Percentiles rank a stretch among this genome's conserved stretches.
Evolutionary conservation across 2,329 filamentous ascomycete genomes (phyloP).

Genomic region (Aspergillus sp.): DNA sequence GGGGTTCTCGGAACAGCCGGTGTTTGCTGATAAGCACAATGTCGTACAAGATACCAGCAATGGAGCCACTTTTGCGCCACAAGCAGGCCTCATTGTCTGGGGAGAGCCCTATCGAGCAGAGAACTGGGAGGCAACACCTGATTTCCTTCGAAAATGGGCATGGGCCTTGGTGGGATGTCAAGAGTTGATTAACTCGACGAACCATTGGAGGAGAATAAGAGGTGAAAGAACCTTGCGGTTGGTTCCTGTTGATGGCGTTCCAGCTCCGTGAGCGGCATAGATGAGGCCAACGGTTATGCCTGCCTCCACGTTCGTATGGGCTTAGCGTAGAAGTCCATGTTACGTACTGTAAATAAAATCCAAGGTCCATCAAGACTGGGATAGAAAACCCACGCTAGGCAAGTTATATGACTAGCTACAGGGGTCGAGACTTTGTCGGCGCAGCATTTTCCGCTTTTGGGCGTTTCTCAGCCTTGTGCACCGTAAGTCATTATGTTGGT

Average conservation of each 20-base stretch:
- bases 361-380: background rate
- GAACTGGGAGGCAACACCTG: background rate
- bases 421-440: background rate
- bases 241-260: too few relatives aligned
- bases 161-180: background rate
- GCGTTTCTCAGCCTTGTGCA: background rate
- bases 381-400: background rate
- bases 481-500: background rate
- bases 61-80: background rate
- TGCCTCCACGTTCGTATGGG: too few relatives aligned
- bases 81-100: background rate
- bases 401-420: background rate
- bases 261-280: too few relatives aligned
- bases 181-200: background rate
- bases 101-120: background rate
- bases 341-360: too few relatives aligned
- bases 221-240: too few relatives aligned
- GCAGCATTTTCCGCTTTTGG: background rate
- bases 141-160: background rate
- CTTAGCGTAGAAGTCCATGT: too few relatives aligned
- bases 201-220: background rate
- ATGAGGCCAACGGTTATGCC: too few relatives aligned
- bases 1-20: too few relatives aligned
- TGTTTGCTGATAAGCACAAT: too few relatives aligned
- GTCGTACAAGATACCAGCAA: background rate